Evolutionary conservation across 179 eudicot species (phyloP).

Genomic region (Silene coronaria): DNA sequence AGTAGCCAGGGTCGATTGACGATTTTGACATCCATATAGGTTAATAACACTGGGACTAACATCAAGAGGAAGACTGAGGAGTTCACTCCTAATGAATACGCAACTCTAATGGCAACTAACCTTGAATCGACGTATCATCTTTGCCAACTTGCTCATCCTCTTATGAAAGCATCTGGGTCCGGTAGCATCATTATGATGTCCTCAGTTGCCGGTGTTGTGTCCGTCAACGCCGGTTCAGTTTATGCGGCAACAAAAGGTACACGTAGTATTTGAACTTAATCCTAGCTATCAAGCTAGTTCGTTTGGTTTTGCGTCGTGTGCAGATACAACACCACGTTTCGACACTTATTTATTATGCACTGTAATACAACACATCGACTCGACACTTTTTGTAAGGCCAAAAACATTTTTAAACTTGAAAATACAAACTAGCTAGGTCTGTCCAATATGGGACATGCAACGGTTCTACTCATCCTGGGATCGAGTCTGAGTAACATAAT

Average conservation of each 20-base stretch:
- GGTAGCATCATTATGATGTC: slow-evolving; percentile 54
- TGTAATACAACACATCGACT: background rate
- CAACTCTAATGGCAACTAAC: slow-evolving; percentile 46
- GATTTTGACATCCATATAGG: slow-evolving; percentile 17
- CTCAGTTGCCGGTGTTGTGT: slow-evolving; percentile 43
- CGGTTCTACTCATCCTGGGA: no score
- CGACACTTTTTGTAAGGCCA: background rate
- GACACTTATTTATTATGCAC: background rate
- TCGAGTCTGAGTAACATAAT: no score
- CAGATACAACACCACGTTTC: background rate
- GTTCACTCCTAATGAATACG: slow-evolving; percentile 38
- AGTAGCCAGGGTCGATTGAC: background rate
- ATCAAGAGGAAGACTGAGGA: slow-evolving; percentile 32
- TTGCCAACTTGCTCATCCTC: slow-evolving; percentile 58
- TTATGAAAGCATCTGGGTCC: slow-evolving; percentile 47
- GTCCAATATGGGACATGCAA: background rate
- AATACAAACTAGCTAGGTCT: background rate
- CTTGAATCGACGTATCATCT: slow-evolving; percentile 57
- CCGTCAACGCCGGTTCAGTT: slow-evolving; percentile 1
- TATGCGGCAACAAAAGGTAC: slow-evolving; percentile 19
- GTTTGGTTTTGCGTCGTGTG: background rate
- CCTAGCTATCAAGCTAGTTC: background rate
- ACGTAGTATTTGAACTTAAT: background rate
- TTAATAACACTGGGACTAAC: slow-evolving; percentile 28
- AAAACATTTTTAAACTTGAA: background rate